Evolutionary conservation across 352 stramenopile species (phyloP).

Genomic region (Pythium sukuiense): DNA sequence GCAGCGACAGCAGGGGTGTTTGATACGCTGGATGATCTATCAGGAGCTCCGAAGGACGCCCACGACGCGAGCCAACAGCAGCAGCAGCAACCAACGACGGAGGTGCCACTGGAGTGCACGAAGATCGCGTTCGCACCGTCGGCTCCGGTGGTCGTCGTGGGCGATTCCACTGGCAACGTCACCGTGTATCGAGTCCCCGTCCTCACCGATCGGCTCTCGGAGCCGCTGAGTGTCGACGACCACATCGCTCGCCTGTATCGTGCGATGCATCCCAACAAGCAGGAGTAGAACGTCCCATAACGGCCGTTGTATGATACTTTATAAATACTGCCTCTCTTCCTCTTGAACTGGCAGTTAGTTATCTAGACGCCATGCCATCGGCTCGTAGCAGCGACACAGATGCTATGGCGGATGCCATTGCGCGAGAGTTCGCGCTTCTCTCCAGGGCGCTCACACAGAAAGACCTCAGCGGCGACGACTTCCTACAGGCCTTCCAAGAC

Average conservation of each 20-base stretch:
- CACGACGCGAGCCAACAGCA: background rate
- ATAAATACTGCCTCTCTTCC: conserved; percentile 1
- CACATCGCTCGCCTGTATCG: conserved; percentile 53
- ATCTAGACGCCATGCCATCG: conserved; percentile 10
- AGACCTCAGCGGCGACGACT: conserved; percentile 19
- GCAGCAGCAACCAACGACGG: conserved; percentile 2
- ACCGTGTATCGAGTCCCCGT: conserved; percentile 69
- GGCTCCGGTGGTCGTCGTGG: conserved; percentile 72
- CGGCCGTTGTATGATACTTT: background rate
- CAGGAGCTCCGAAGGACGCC: conserved; percentile 3
- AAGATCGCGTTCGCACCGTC: conserved; percentile 69
- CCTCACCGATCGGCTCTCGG: conserved; percentile 27
- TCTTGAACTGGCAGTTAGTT: no score
- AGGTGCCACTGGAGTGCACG: conserved; percentile 64
- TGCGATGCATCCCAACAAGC: conserved; percentile 55
- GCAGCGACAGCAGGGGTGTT: conserved; percentile 2
- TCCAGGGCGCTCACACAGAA: background rate
- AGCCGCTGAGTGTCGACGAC: conserved; percentile 41
- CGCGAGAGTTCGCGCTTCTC: conserved; percentile 8
- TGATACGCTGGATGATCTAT: conserved; percentile 14
- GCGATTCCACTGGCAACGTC: conserved; percentile 73
- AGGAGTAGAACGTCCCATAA: conserved; percentile 28
- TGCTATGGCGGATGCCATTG: background rate
- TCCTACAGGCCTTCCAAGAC: conserved; percentile 18
- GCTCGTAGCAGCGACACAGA: conserved; percentile 9